phyloP scores from a whole-genome alignment of 208 protist genomes.

The Crithidia thermophila region DNA sequence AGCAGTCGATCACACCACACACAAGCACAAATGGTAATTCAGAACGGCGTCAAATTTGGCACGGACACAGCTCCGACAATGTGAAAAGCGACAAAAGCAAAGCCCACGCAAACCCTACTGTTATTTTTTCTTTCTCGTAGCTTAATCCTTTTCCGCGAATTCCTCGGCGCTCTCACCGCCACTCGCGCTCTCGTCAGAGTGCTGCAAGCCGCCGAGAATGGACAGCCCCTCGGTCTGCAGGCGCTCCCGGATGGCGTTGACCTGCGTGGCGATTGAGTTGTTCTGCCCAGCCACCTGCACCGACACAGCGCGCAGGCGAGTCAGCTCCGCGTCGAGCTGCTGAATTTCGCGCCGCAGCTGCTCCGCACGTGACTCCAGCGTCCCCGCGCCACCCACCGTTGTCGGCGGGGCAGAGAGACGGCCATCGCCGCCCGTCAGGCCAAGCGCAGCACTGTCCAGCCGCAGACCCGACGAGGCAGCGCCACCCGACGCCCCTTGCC shows the following conservation, averaged over 20 bases:
- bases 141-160: neutral
- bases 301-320: constrained; percentile 45
- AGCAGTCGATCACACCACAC: neutral
- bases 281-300: constrained; percentile 62
- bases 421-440: neutral
- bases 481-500: neutral
- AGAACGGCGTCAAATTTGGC: constrained; percentile 3
- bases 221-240: constrained; percentile 54
- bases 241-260: constrained; percentile 56
- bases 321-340: constrained; percentile 57
- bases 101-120: neutral
- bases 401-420: neutral
- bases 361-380: constrained; percentile 20
- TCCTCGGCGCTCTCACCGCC: constrained; percentile 15
- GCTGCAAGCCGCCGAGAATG: constrained; percentile 58
- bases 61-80: no score
- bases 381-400: neutral
- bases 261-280: constrained; percentile 46
- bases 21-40: neutral
- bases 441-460: neutral
- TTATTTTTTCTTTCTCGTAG: no score
- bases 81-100: neutral
- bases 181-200: neutral
- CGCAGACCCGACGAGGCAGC: neutral
- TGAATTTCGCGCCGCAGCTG: constrained; percentile 57